Base-by-base conservation (phyloP, 345 rosid genomes). In the Syzygium oleosum region DNA sequence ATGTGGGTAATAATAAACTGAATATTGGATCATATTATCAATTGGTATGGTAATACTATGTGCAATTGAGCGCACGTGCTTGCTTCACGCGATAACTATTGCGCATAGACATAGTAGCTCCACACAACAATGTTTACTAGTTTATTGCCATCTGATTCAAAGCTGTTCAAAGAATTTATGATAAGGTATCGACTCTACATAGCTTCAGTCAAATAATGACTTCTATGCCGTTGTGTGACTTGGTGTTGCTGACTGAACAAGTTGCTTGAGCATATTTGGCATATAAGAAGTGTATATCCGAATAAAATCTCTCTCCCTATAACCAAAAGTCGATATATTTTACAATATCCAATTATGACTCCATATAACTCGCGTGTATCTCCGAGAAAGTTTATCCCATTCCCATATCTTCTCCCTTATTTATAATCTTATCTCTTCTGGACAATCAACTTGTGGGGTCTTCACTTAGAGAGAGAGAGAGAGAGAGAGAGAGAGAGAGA, bases 331-430 rank as follows among this genome's bases (percentile, higher is more conserved):
- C 0, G 9, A 54, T 55, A 85, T 85, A 85, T 23, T 54, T 56
- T 52, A 83, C 43, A 1, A 49, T 85, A 83, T 25, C 34, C 63
- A 73, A 34, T 34, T 34, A 4, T 1, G 25, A 34, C 80, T 34
- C 13, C 80, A 19, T 38, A 34, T 53, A 25, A 43, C 29, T 27
- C 14, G 61, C 49, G 22, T 38, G 61, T 43, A 87, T 88, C 92
- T 92, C 95, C 95, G 21, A 90, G 92, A 92, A 92, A 90, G 89
- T 95, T 92, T 93, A 92, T 95, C 95, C 91, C 93, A 92, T 91
- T 91, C 86, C 77, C 85, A 89, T 86, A 92, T 93, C 95, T 93
- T 92, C 93, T 96, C 94, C 93, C 93, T 91, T 87, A n/a, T 52
- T 53, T 29, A 54, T 84, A 52, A 9, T 52, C 21, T 85, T 46